Conservation (phyloP, 208 protist genomes). For the Wallacemonas sp. region DNA sequence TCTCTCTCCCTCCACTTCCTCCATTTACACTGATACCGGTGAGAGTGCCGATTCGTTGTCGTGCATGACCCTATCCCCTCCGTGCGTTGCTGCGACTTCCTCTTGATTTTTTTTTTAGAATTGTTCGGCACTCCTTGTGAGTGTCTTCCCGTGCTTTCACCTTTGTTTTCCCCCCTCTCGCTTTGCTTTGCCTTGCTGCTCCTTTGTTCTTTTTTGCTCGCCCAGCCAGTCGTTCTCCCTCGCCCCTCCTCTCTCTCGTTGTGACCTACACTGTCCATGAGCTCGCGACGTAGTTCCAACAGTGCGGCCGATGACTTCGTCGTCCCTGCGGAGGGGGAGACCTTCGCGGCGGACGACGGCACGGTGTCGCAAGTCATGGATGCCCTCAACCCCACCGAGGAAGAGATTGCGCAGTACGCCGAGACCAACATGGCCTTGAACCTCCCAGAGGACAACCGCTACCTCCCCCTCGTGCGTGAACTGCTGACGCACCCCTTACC, state of each 20-base stretch:
- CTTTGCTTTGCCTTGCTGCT: conserved; percentile 5
- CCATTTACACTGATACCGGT: too few relatives aligned
- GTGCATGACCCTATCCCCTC: too few relatives aligned
- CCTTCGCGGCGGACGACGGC: conserved; percentile 78
- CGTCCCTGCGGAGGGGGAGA: conserved; percentile 65
- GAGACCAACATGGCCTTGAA: conserved; percentile 92
- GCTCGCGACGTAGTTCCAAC: not conserved
- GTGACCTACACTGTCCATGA: not conserved
- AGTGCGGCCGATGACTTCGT: conserved; percentile 25
- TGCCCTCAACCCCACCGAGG: conserved; percentile 86
- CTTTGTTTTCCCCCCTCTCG: not conserved
- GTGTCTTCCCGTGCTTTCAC: conserved; percentile 10
- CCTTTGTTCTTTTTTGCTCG: not conserved
- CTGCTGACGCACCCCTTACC: conserved; percentile 94
- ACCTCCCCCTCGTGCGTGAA: conserved; percentile 92
- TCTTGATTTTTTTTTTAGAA: conserved; percentile 1
- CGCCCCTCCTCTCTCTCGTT: not conserved
- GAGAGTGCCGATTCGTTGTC: too few relatives aligned
- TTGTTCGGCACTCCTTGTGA: not conserved
- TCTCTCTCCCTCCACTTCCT: too few relatives aligned
- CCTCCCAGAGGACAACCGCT: conserved; percentile 82
- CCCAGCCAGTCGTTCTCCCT: conserved; percentile 2
- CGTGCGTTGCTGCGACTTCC: too few relatives aligned
- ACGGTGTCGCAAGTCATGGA: conserved; percentile 88
- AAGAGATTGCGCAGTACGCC: conserved; percentile 92